These are phyloP conservation scores for Paxillus ammoniavirescens DNA, from an alignment of 768 basidiomycete species.

Conservation along the genomic window DNA sequence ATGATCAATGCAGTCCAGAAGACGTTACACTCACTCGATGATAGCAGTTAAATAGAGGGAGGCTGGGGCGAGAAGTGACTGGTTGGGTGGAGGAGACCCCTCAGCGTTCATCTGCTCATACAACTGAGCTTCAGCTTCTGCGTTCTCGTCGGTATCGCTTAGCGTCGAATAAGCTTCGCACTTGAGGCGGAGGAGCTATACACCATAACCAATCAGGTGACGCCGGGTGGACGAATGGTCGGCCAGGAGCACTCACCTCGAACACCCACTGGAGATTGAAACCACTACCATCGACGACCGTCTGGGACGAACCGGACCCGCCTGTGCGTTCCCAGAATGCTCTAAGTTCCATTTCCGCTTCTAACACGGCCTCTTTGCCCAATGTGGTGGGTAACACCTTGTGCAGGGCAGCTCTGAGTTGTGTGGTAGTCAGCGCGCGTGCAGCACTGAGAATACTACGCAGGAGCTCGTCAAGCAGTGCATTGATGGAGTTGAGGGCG, in stretches of 20 bases:
- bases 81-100: slow-evolving; percentile 50
- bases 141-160: slow-evolving; percentile 78
- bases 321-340: slow-evolving; percentile 82
- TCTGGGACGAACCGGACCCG: slow-evolving; percentile 29
- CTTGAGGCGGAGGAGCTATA: slow-evolving; percentile 75
- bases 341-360: slow-evolving; percentile 89
- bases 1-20: slow-evolving; percentile 15
- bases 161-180: slow-evolving; percentile 87
- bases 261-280: slow-evolving; percentile 76
- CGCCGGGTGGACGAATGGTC: neutral
- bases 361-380: slow-evolving; percentile 88
- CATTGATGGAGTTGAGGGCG: slow-evolving; percentile 77
- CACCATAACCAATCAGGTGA: slow-evolving; percentile 2
- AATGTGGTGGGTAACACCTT: slow-evolving; percentile 74
- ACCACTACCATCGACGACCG: slow-evolving; percentile 47
- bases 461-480: slow-evolving; percentile 81
- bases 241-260: slow-evolving; percentile 48
- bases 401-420: slow-evolving; percentile 68
- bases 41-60: slow-evolving; percentile 90
- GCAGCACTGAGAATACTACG: slow-evolving; percentile 66
- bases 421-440: slow-evolving; percentile 69
- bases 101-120: slow-evolving; percentile 57
- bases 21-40: slow-evolving; percentile 68
- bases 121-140: slow-evolving; percentile 58
- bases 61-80: slow-evolving; percentile 70